Evolutionary conservation across 1,284 basidiomycete species (phyloP), one percentile per base, ranked within the genome.

Genomic region (Heterobasidion irregulare): DNA sequence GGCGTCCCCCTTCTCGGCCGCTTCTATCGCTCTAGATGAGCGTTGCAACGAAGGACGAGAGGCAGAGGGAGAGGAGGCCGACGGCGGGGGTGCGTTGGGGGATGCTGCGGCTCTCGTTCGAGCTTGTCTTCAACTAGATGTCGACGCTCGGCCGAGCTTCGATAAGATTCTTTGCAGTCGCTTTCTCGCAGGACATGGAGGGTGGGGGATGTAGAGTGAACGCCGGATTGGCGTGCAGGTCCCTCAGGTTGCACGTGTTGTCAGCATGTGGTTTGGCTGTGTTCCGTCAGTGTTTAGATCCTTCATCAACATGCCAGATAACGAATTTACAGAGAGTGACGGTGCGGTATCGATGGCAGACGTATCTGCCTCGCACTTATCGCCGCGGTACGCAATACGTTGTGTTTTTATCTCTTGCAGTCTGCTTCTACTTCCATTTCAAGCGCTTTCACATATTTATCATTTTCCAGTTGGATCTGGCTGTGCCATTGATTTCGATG

Each of bases 31-130:
- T 15, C 69, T 93, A 36, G 86, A 90, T 62, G 89, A 90, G 65
- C 77, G 87, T 50, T 90, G 89, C 60, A 76, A 72, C 16, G 88
- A 89, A 34, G 85, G 74, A 36, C 86, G 83, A 62, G 84, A 86
- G 64, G 66, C 62, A 47, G 86, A 86, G 2, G 89, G 86, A 9
- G 77, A 85, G 68, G 89, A 92, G 67, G 57, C 66, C 5, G 90
- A 93, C 64, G 89, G 89, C 2, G 92, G 91, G 26, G 86, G 89
- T n/a, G 77, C 82, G 3, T 74, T 94, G 18, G 83, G 81, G 10
- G 91, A 94, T 64, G 92, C 89, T 6, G 86, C 87, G 43, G 83
- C 81, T 44, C 78, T 96, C 52, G 89, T 94, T 36, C 73, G 80
- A 53, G 84, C 85, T 36, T 96, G 93, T 66, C 75, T 96, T 43